Base-by-base conservation (phyloP, 106 monocot genomes). In the Platanthera guangdongensis region DNA sequence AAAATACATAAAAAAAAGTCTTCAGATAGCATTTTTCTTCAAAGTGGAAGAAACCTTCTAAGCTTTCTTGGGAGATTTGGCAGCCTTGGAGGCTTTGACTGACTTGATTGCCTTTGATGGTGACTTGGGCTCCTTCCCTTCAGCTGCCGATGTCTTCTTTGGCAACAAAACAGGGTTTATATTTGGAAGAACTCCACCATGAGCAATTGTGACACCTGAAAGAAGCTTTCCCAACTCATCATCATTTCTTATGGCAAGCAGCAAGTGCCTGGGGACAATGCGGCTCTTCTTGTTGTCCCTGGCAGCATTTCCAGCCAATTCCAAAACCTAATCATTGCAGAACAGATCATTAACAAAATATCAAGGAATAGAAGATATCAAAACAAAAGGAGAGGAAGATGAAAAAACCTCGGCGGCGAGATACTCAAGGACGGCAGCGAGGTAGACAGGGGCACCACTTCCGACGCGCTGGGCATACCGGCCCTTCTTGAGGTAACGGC, bases 401-500 rank as follows among this genome's bases (percentile, higher is more conserved):
- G 57, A 55, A 14, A 45, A 9, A 75, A 87, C 87, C 81, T 87
- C 87, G 8, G 83, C 87, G 5, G 87, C 87, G 46, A 87, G 84
- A 82, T 88, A 88, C 60, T 88, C 88, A 14, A 88, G 82, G 25
- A 88, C 88, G 47, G 85, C 85, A 13, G 85, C 88, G 7, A 88
- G 85, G 74, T 85, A 88, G 48, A 88, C 77, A 5, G 88, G 82
- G 4, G 88, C 86, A 45, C 86, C 88, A 60, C 81, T 83, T 52
- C 88, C 86, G 47, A 86, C 85, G 54, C 86, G 88, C 73, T 83
- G 78, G 14, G 88, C 79, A 67, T 88, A 88, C 2, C 88, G 85
- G 16, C 88, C 88, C 52, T 82, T 85, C 74, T 88, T 88, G 28
- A 88, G 69, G 73, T 79, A 85, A 4, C 88, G 88, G 39, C 85